These are phyloP conservation scores for Globisporangium spiculum DNA, from an alignment of 352 stramenopile species.

Conservation along the genomic window DNA sequence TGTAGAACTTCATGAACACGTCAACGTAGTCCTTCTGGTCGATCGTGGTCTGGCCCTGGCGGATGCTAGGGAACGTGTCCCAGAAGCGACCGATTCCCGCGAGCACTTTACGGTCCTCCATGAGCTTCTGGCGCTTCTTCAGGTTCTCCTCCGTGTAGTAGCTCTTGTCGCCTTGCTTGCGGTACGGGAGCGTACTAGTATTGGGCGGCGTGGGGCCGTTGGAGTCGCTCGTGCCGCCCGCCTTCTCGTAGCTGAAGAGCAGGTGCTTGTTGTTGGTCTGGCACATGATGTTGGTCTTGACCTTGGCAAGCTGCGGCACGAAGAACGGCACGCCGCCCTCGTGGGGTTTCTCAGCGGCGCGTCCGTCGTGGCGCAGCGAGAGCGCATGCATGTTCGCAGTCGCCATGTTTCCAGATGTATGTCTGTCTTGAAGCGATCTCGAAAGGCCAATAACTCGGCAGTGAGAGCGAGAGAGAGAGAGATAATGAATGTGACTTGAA, in stretches of 20 bases:
- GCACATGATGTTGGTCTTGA: slow-evolving; percentile 66
- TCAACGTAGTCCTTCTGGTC: slow-evolving; percentile 60
- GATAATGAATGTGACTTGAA: neutral
- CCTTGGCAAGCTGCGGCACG: slow-evolving; percentile 59
- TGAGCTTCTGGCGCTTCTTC: slow-evolving; percentile 46
- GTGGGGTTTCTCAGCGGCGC: slow-evolving; percentile 24
- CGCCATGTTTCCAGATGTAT: slow-evolving; percentile 23
- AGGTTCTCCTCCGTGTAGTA: slow-evolving; percentile 77
- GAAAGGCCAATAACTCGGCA: neutral
- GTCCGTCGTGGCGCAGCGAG: slow-evolving; percentile 34
- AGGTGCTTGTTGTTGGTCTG: slow-evolving; percentile 44
- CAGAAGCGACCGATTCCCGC: slow-evolving; percentile 61
- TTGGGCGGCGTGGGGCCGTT: slow-evolving; percentile 18
- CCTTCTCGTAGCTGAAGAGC: slow-evolving; percentile 49
- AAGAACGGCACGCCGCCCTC: slow-evolving; percentile 54
- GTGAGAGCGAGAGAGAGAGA: neutral
- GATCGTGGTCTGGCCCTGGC: slow-evolving; percentile 42
- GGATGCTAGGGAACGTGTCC: slow-evolving; percentile 65
- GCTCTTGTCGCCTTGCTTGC: slow-evolving; percentile 66
- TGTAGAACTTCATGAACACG: slow-evolving; percentile 84
- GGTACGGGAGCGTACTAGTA: slow-evolving; percentile 38
- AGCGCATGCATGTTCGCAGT: slow-evolving; percentile 37
- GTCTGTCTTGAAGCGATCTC: neutral
- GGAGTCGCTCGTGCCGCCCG: neutral
- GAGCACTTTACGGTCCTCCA: slow-evolving; percentile 44